phyloP scores from a whole-genome alignment of 352 stramenopile species.

The Pythium brachiatum region DNA sequence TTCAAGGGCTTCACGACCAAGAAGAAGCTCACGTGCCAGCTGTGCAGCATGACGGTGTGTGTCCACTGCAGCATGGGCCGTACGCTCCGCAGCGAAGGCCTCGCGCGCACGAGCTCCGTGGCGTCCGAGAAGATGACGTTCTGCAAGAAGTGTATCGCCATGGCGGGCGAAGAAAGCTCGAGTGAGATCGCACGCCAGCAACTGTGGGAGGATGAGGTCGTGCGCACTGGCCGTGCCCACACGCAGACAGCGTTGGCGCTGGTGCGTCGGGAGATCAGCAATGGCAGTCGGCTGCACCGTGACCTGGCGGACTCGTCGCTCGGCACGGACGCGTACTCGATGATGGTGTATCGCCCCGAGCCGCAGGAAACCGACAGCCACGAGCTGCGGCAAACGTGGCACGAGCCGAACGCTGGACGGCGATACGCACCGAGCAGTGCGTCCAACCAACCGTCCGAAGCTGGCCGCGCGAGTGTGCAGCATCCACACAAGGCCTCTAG shows the following conservation, averaged over 20 bases:
- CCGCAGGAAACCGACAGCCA: neutral
- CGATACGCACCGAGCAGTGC: constrained; percentile 1
- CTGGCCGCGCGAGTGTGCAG: neutral
- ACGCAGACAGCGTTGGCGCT: constrained; percentile 24
- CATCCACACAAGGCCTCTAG: neutral
- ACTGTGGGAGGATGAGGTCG: constrained; percentile 37
- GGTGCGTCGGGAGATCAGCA: constrained; percentile 15
- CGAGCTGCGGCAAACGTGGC: constrained; percentile 10
- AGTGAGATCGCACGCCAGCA: constrained; percentile 61
- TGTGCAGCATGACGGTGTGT: constrained; percentile 23
- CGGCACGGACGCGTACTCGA: neutral
- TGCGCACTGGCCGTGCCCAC: constrained; percentile 22
- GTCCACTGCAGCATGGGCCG: constrained; percentile 21
- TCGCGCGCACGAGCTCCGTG: constrained; percentile 18
- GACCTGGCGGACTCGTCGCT: neutral
- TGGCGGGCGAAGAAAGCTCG: constrained; percentile 50
- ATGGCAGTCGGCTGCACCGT: constrained; percentile 10
- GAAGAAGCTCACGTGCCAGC: constrained; percentile 24
- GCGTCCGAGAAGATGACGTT: constrained; percentile 55
- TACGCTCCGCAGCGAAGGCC: constrained; percentile 19
- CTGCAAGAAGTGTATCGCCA: constrained; percentile 61
- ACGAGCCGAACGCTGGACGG: constrained; percentile 13
- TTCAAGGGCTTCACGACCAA: constrained; percentile 20
- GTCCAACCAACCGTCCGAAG: too few species aligned
- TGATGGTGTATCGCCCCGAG: neutral